Conservation (phyloP, 441 rosid genomes). For the Melastoma candidum region DNA sequence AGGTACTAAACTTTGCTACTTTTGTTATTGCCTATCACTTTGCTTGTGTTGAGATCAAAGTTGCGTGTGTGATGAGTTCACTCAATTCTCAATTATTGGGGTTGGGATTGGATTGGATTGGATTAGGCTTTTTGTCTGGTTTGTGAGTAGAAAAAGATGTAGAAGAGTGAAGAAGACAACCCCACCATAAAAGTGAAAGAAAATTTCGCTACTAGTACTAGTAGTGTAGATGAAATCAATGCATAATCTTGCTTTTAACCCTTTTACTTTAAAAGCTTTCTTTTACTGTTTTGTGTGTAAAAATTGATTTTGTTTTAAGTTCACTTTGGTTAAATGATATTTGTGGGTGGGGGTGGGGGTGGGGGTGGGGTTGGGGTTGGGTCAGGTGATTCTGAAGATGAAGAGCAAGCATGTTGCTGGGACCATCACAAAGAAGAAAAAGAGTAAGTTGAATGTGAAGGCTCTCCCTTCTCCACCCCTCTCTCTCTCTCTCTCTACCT, state of each 20-base stretch:
- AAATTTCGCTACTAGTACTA: conserved; percentile 9
- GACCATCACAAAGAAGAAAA: conserved; percentile 96
- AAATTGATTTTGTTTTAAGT: no score
- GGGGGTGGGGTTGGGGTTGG: neutral
- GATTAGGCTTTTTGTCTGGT: conserved; percentile 26
- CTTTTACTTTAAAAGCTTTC: neutral
- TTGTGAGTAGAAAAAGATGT: conserved; percentile 20
- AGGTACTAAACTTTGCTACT: conserved; percentile 28
- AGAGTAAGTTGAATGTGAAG: conserved; percentile 47
- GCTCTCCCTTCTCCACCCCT: no score
- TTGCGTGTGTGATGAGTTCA: neutral
- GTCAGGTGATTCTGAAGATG: conserved; percentile 80
- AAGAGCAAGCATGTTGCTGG: conserved; percentile 93
- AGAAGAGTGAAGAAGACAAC: conserved; percentile 16
- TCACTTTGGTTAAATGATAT: no score
- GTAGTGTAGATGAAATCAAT: conserved; percentile 27
- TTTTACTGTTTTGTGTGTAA: no score
- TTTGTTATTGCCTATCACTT: conserved; percentile 1
- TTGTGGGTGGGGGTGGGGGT: neutral
- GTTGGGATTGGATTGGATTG: conserved; percentile 14
- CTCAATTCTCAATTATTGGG: conserved; percentile 42
- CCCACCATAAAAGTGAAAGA: conserved; percentile 14
- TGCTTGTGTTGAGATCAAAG: neutral
- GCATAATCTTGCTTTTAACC: neutral
- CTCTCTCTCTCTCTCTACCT: neutral